Conservation (phyloP, 352 stramenopile genomes). For the Pythium brachiatum region DNA sequence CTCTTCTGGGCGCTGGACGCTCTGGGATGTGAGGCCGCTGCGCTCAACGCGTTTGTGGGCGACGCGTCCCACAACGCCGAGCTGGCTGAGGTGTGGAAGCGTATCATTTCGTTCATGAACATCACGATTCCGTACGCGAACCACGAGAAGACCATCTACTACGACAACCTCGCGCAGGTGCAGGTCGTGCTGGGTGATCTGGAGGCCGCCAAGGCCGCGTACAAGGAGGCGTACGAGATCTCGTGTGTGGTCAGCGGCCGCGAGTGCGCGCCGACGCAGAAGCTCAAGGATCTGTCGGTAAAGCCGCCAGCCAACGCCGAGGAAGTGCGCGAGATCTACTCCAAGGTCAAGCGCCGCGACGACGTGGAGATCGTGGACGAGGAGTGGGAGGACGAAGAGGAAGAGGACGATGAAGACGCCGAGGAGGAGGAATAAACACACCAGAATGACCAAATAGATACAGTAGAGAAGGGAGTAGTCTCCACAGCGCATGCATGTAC, state of each 20-base stretch:
- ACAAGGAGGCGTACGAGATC: constrained; percentile 51
- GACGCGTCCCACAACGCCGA: constrained; percentile 35
- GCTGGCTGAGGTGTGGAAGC: constrained; percentile 56
- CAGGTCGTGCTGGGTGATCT: constrained; percentile 61
- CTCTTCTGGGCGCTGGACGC: constrained; percentile 75
- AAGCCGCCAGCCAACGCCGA: constrained; percentile 58
- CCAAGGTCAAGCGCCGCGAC: constrained; percentile 29
- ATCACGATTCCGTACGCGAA: constrained; percentile 58
- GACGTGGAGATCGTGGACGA: constrained; percentile 33
- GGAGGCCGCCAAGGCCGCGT: constrained; percentile 45
- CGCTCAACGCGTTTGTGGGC: constrained; percentile 31
- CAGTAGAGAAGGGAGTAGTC: neutral
- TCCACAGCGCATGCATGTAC: neutral
- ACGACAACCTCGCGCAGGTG: constrained; percentile 80
- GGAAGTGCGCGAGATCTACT: constrained; percentile 61
- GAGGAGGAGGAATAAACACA: constrained; percentile 12
- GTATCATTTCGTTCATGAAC: constrained; percentile 71
- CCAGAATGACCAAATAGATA: neutral
- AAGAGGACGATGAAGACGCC: constrained; percentile 21
- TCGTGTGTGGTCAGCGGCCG: constrained; percentile 58
- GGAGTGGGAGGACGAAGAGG: constrained; percentile 33
- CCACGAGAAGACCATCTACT: constrained; percentile 85
- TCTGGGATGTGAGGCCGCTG: constrained; percentile 59
- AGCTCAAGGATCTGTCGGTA: constrained; percentile 56
- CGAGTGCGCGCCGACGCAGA: constrained; percentile 59